Evolutionary conservation across 768 basidiomycete species (phyloP), one percentile per base, ranked within the genome.

Genomic region (Boletellus ananas): DNA sequence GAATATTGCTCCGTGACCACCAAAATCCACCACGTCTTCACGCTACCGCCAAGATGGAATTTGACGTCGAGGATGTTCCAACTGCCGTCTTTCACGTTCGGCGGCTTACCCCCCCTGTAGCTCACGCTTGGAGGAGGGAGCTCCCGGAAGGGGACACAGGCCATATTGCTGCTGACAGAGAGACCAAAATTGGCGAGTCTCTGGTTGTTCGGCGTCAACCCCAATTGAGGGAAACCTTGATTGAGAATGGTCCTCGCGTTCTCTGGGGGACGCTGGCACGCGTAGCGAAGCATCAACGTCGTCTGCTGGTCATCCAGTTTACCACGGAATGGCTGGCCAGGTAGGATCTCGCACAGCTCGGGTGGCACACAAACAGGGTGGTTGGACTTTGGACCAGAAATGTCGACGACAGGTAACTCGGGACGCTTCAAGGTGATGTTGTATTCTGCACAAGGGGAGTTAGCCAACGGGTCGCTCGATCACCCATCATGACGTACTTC

Each of bases 51-150:
- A 0, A 58, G 61, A 31, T 83, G 80, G 59, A 92, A 90, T 59
- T 82, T 80, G 47, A 86, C 83, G 20, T 84, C 74, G 31, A 84
- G 62, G 45, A 90, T 83, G 54, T 91, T 91, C 90, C 90, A 92
- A 34, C 79, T 77, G 1, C 83, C 90, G 29, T 84, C 79, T 33
- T 59, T 68, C 6, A 81, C 76, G 13, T 67, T 74, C 3, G 64
- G 47, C 65, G 71, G 61, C 6, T 49, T 61, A 2, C 79, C 81
- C 4, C 56, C 66, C 34, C 66, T 70, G 60, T 92, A 92, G 2
- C 70, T 70, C 43, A 91, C 58, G 1, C 54, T 51, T 0, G 90
- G 90, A 0, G 84, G 68, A 0, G 69, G 70, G 2, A 93, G 77
- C 50, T 86, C 77, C 14, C 90, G 79, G 3, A 66, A 83, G 2